phyloP scores from a whole-genome alignment of 306 rosid genomes.

The Prunus padus region DNA sequence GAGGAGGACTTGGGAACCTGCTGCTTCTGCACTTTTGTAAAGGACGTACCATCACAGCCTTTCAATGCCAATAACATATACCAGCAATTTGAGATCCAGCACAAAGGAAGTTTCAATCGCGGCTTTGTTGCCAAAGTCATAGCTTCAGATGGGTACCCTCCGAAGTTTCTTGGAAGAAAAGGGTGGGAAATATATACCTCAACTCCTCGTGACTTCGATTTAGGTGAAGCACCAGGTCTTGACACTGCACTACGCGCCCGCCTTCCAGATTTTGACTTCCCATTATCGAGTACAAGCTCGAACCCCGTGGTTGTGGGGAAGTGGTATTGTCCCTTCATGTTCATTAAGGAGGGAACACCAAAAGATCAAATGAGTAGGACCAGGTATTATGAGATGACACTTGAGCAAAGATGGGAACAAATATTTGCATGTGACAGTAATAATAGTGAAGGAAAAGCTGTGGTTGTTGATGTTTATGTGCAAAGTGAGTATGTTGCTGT shows the following conservation, averaged over 20 bases:
- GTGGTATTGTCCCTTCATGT: constrained; percentile 41
- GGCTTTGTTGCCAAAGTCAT: constrained; percentile 34
- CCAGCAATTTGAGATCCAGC: constrained; percentile 31
- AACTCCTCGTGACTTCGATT: constrained; percentile 17
- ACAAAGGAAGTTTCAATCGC: neutral
- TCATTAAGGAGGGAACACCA: constrained; percentile 21
- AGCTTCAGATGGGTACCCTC: constrained; percentile 32
- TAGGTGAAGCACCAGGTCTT: constrained; percentile 35
- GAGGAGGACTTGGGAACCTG: constrained; percentile 42
- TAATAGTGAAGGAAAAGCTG: neutral
- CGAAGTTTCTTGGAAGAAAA: constrained; percentile 21
- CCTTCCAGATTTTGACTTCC: constrained; percentile 28
- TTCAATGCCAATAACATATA: constrained; percentile 31
- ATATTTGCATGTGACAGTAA: constrained; percentile 17
- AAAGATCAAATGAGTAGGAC: constrained; percentile 12
- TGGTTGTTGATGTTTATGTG: constrained; percentile 19
- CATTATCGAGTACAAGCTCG: neutral
- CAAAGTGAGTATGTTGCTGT: constrained; percentile 34
- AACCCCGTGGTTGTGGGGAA: constrained; percentile 31
- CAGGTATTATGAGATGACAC: constrained; percentile 33
- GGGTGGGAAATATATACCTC: constrained; percentile 14
- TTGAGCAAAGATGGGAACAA: constrained; percentile 42
- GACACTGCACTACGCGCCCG: constrained; percentile 17
- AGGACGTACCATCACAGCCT: constrained; percentile 28
- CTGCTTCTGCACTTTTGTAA: constrained; percentile 35